Evolutionary conservation across 2,329 filamentous ascomycete species (phyloP).

Genomic region (Penicillium sp.): DNA sequence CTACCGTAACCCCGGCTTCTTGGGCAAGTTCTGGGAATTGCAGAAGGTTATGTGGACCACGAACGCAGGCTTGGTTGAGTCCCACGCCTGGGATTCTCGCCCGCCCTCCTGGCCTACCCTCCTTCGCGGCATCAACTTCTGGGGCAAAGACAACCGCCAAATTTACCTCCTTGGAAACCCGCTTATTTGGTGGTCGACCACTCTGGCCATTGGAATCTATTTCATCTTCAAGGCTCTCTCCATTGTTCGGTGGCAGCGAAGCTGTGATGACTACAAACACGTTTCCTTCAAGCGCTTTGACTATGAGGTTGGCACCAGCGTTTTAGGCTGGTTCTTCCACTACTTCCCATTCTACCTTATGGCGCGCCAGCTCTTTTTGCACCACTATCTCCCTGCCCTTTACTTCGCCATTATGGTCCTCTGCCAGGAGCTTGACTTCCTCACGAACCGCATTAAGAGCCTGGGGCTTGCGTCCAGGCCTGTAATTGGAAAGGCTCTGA

Average conservation of each 20-base stretch:
- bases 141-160: slow-evolving; percentile 89
- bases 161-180: slow-evolving; percentile 97
- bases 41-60: slow-evolving; percentile 99
- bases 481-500: slow-evolving; percentile 69
- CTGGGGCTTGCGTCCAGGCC: slow-evolving; percentile 68
- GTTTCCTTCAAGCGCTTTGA: slow-evolving; percentile 92
- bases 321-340: slow-evolving; percentile 94
- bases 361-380: slow-evolving; percentile 95
- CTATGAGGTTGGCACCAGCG: slow-evolving; percentile 87
- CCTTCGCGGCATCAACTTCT: slow-evolving; percentile 96
- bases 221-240: slow-evolving; percentile 81
- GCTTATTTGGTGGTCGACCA: slow-evolving; percentile 89
- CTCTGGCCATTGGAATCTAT: slow-evolving; percentile 72
- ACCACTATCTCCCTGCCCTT: slow-evolving; percentile 96
- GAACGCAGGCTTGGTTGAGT: slow-evolving; percentile 92
- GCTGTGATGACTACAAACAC: slow-evolving; percentile 79
- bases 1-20: slow-evolving; percentile 90
- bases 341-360: slow-evolving; percentile 99
- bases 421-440: slow-evolving; percentile 85
- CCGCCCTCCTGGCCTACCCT: slow-evolving; percentile 91
- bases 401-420: slow-evolving; percentile 91
- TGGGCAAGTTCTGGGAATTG: slow-evolving; percentile 96
- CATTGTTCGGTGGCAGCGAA: slow-evolving; percentile 89
- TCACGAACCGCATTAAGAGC: slow-evolving; percentile 67
- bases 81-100: slow-evolving; percentile 96